phyloP scores from a whole-genome alignment of 2,329 filamentous ascomycete genomes.

The Myotisia sp. region DNA sequence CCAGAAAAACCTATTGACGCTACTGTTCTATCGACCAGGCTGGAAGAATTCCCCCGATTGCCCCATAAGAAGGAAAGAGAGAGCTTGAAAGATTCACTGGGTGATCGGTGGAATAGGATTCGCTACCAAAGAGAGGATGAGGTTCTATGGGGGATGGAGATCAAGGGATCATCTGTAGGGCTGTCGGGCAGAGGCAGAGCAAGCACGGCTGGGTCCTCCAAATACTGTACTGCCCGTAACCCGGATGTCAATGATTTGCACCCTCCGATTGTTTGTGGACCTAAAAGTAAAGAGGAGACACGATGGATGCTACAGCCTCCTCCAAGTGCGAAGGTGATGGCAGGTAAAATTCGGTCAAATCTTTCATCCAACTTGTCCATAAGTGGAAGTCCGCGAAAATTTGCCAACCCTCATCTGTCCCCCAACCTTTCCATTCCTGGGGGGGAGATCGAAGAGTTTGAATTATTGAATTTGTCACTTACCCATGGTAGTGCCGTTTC shows the following conservation, averaged over 20 bases:
- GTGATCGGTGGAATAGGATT: slow-evolving; percentile 60
- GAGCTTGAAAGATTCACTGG: slow-evolving; percentile 23
- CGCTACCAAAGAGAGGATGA: slow-evolving; percentile 81
- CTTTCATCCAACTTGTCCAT: slow-evolving; percentile 8
- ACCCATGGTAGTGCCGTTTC: no score
- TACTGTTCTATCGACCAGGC: slow-evolving; percentile 13
- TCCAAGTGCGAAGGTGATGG: slow-evolving; percentile 81
- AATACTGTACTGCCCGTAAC: slow-evolving; percentile 48
- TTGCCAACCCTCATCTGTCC: no score
- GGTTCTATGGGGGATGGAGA: slow-evolving; percentile 57
- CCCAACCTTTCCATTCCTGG: no score
- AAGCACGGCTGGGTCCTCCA: slow-evolving; percentile 28
- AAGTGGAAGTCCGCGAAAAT: not conserved
- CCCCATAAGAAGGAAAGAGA: slow-evolving; percentile 32
- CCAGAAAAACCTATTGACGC: slow-evolving; percentile 18
- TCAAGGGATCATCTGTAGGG: slow-evolving; percentile 43
- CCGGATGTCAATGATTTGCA: slow-evolving; percentile 77
- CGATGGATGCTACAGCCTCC: slow-evolving; percentile 90
- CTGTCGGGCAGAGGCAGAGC: slow-evolving; percentile 28
- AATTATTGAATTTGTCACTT: no score
- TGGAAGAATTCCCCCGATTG: slow-evolving; percentile 4
- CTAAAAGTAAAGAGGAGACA: slow-evolving; percentile 53
- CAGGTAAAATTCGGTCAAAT: slow-evolving; percentile 50
- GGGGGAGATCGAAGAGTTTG: no score
- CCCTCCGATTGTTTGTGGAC: slow-evolving; percentile 67